Evolutionary conservation across 179 eudicot species (phyloP).

Genomic region (Silene noctiflora): DNA sequence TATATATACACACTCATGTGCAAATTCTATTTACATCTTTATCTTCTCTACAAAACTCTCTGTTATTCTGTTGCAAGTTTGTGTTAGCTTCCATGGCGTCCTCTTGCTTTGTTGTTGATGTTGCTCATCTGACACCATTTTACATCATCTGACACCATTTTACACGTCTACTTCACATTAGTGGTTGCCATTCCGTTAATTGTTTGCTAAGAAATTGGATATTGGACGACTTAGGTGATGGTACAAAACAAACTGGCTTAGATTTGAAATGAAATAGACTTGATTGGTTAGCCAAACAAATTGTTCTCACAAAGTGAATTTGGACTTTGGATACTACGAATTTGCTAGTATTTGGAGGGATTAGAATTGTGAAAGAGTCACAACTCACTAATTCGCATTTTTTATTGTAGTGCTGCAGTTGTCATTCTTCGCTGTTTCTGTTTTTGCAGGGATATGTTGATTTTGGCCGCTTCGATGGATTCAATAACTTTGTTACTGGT

Average conservation of each 20-base stretch:
- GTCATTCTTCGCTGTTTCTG: not conserved
- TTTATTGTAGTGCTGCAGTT: not conserved
- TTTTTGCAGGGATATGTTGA: conserved; percentile 68
- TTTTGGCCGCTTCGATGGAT: conserved; percentile 72
- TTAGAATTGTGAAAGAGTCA: not conserved
- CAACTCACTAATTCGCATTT: not conserved
- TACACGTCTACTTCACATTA: not conserved
- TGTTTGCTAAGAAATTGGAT: not conserved
- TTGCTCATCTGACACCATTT: too few species aligned
- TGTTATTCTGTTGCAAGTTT: too few species aligned
- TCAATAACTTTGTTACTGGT: conserved; percentile 65
- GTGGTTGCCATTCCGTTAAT: not conserved
- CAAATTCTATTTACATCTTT: too few species aligned
- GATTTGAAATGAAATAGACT: too few species aligned
- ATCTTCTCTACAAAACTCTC: too few species aligned
- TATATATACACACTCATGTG: too few species aligned
- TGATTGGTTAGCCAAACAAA: too few species aligned
- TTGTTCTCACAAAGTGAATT: not conserved
- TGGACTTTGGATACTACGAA: not conserved
- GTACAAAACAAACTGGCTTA: not conserved
- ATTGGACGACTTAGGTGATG: not conserved
- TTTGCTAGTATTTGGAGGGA: not conserved
- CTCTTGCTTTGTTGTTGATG: too few species aligned
- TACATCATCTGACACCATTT: too few species aligned
- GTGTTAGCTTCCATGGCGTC: too few species aligned